Percentiles rank a stretch among this genome's conserved stretches.
Evolutionary conservation across 371 early-diverging fungal species (phyloP).

Genomic region (Apophysomyces trapeziformis): DNA sequence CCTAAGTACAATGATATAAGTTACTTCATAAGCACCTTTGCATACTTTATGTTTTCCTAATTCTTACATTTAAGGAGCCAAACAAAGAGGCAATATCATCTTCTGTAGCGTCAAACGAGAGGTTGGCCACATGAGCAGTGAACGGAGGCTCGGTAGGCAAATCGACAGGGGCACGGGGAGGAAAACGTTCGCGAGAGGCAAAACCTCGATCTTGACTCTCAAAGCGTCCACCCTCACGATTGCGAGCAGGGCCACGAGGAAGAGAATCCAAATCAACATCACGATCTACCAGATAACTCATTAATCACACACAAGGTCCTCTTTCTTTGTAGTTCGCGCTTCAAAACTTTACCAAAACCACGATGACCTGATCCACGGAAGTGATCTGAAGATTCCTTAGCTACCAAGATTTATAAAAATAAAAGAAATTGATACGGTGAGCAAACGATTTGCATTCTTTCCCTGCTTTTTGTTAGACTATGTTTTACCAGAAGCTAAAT

Average conservation of each 20-base stretch:
- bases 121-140: constrained; percentile 88
- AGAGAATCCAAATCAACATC: constrained; percentile 19
- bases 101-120: constrained; percentile 83
- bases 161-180: constrained; percentile 62
- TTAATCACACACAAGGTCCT: too few relatives aligned
- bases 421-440: constrained; percentile 10
- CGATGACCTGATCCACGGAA: constrained; percentile 23
- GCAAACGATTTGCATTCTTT: not conserved
- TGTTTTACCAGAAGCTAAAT: constrained; percentile 47
- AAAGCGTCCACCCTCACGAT: constrained; percentile 42
- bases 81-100: constrained; percentile 77
- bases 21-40: not conserved
- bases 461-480: not conserved
- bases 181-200: constrained; percentile 31
- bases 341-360: constrained; percentile 20
- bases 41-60: not conserved
- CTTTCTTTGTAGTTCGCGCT: too few relatives aligned
- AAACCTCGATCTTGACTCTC: constrained; percentile 33
- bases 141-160: constrained; percentile 88
- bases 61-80: constrained; percentile 59
- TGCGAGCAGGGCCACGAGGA: constrained; percentile 27
- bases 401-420: not conserved
- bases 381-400: constrained; percentile 27
- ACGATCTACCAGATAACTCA: constrained; percentile 10
- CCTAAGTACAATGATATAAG: constrained; percentile 26